Evolutionary conservation across 371 early-diverging fungal genomes (phyloP), one percentile per base, ranked within the genome.

Genomic region (Rhizopus arrhizus): DNA sequence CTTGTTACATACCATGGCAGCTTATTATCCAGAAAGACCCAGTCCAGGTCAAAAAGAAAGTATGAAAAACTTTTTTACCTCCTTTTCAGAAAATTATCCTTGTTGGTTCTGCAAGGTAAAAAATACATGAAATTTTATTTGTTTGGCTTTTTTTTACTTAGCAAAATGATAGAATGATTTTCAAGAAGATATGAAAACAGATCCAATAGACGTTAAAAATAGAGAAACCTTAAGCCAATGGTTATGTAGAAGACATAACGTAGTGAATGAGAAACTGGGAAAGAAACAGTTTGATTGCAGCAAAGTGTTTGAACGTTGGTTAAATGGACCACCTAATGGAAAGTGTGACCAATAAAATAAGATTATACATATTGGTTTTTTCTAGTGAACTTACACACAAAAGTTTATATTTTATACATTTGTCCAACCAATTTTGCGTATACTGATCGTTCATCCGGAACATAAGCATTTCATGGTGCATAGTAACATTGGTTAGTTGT

Each of bases 1-100:
- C 3, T 91, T 98, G 61, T 77, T 99, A 38, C 99, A 99, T 77
- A 97, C 97, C 1, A 94, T 97, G 91, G 97, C 97, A 3, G 94
- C 98, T 0, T 95, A 96, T 70, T 99, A 96, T 69, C 98, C 99
- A 0, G 90, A 91, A 15, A 75, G 75, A 9, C 96, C 99, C 0
- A 82, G 87, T 1, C 49, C 62, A 0, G 60, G 72, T 45, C 88
- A 98, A 60, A 88, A 94, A 74, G 64, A 72, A 16, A 83, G 83
- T 57, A 91, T 94, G 85, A 66, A 73, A 56, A 68, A 74, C 4
- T 83, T 95, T 41, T 68, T 94, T 43, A 62, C 74, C n/a, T 79
- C 90, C 0, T 89, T 98, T 64, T 80, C 96, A 11, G 77, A 90
- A 46, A 80, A 98, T 59, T 99, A 97, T 72, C 99, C 99, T 2